phyloP scores from a whole-genome alignment of 805 yeast species.

The Ogataea henricii region DNA sequence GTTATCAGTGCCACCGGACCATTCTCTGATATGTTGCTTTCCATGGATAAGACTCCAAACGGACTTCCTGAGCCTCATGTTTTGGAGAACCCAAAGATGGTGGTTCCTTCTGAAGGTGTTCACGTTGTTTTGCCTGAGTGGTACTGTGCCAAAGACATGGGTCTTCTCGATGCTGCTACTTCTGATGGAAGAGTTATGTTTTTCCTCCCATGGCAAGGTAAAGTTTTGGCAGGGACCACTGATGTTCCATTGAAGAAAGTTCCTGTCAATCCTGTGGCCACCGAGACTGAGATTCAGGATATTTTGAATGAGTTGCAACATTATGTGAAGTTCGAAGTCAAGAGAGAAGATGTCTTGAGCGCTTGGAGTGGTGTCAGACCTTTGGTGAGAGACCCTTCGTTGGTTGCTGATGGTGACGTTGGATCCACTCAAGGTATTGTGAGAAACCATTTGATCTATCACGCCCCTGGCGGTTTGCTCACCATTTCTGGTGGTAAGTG shows the following conservation, averaged over 20 bases:
- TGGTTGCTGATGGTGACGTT: conserved; percentile 29
- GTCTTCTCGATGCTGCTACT: conserved; percentile 88
- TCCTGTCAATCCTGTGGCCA: conserved; percentile 78
- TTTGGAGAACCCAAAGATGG: conserved; percentile 62
- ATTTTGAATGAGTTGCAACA: conserved; percentile 85
- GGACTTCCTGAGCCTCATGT: conserved; percentile 53
- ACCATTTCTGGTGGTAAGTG: conserved; percentile 97
- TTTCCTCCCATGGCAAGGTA: conserved; percentile 97
- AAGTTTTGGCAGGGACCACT: conserved; percentile 94
- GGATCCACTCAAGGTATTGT: conserved; percentile 83
- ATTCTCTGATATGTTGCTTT: conserved; percentile 77
- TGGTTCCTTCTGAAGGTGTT: conserved; percentile 93
- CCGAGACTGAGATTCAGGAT: conserved; percentile 86
- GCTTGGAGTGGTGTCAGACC: conserved; percentile 99
- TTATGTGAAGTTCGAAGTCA: conserved; percentile 84
- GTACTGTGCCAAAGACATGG: conserved; percentile 86
- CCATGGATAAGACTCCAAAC: conserved; percentile 75
- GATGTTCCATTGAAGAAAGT: conserved; percentile 79
- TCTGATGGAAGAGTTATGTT: conserved; percentile 96
- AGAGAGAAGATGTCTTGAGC: conserved; percentile 85
- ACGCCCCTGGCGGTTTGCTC: conserved; percentile 68
- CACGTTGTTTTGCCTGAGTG: conserved; percentile 90
- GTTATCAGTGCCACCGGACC: conserved; percentile 96
- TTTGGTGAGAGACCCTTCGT: conserved; percentile 78
- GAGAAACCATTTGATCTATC: conserved; percentile 80